Percentiles rank a stretch among this genome's conserved stretches.
These are phyloP conservation scores for Mollisiaceae sp. DNA, from an alignment of 2,329 filamentous ascomycete genomes.

Conservation along the genomic window DNA sequence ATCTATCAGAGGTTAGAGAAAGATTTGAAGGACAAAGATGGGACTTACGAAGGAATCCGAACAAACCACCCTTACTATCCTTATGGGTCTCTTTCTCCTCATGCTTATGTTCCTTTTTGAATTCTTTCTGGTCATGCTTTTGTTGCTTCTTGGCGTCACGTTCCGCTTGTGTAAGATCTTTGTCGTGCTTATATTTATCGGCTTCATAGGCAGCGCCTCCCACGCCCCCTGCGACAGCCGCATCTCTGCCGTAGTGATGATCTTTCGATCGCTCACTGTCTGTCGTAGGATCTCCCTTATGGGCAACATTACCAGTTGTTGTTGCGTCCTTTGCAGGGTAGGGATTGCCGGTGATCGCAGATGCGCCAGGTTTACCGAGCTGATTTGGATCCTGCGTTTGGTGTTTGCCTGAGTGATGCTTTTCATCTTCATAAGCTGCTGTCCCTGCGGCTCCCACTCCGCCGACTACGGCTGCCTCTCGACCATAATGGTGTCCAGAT, in stretches of 20 bases:
- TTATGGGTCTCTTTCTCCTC: slow-evolving; percentile 22
- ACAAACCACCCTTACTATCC: slow-evolving; percentile 29
- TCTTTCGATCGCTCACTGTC: slow-evolving; percentile 41
- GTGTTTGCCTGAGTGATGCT: slow-evolving; percentile 8
- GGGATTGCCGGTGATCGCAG: background rate
- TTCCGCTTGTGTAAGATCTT: slow-evolving; percentile 26
- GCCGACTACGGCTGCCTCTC: slow-evolving; percentile 28
- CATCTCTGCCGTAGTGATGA: slow-evolving; percentile 29
- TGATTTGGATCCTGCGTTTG: background rate
- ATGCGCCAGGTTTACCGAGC: slow-evolving; percentile 1
- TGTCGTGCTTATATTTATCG: slow-evolving; percentile 30
- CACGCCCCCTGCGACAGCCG: slow-evolving; percentile 25
- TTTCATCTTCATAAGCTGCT: slow-evolving; percentile 17
- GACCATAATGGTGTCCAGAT: slow-evolving; percentile 24
- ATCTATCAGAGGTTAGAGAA: slow-evolving; percentile 29
- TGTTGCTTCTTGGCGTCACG: slow-evolving; percentile 28
- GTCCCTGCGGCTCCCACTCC: slow-evolving; percentile 14
- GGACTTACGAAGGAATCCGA: slow-evolving; percentile 37
- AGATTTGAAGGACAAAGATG: background rate
- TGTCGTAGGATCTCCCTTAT: slow-evolving; percentile 41
- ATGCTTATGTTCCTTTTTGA: slow-evolving; percentile 22
- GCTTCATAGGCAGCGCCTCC: slow-evolving; percentile 29
- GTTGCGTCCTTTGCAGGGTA: slow-evolving; percentile 10
- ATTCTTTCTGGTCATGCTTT: slow-evolving; percentile 24
- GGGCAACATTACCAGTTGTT: background rate